Conservation (phyloP, 2,329 filamentous ascomycete genomes). For the Hypomyces perniciosus region DNA sequence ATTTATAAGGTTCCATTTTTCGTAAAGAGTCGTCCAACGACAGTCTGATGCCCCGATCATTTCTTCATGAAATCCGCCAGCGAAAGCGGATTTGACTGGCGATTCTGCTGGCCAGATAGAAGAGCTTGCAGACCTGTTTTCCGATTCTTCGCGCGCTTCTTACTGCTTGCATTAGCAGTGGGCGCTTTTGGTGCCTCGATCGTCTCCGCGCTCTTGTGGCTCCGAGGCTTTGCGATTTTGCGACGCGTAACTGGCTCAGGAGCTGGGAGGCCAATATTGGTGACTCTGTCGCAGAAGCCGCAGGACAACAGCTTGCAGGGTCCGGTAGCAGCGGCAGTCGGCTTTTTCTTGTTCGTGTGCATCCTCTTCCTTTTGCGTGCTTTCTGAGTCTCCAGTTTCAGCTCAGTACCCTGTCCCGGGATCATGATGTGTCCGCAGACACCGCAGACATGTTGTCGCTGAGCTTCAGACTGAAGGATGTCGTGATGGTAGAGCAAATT, state of each 20-base stretch:
- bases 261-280: constrained; percentile 34
- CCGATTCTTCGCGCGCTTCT: constrained; percentile 58
- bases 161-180: constrained; percentile 52
- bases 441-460: constrained; percentile 50
- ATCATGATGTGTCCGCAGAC: constrained; percentile 58
- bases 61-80: constrained; percentile 51
- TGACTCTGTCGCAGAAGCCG: constrained; percentile 38
- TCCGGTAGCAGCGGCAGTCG: constrained; percentile 2
- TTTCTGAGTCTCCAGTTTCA: constrained; percentile 32
- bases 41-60: constrained; percentile 13
- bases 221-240: background rate
- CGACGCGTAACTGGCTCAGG: constrained; percentile 28
- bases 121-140: constrained; percentile 63
- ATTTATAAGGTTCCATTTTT: too few species aligned
- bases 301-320: constrained; percentile 32
- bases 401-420: constrained; percentile 38
- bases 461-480: constrained; percentile 38
- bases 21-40: too few species aligned
- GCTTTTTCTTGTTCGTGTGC: background rate
- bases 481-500: constrained; percentile 43
- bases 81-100: constrained; percentile 39
- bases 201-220: background rate
- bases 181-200: constrained; percentile 18
- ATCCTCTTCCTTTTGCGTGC: background rate
- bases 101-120: constrained; percentile 47